Base-by-base conservation (phyloP, 2,329 filamentous ascomycete genomes). In the Calonectria ilicicola region DNA sequence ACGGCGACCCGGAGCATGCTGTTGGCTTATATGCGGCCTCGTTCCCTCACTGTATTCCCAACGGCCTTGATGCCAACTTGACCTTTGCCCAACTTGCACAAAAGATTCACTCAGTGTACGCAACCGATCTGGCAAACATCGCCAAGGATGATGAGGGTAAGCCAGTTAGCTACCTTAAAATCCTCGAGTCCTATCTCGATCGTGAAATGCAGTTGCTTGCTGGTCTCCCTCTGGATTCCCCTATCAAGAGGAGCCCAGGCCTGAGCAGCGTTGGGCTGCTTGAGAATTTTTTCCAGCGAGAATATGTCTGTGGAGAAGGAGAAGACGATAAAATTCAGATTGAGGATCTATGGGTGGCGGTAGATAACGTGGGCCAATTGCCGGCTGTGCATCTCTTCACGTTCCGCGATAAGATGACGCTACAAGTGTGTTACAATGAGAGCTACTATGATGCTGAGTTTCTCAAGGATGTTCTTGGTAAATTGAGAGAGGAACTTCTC, bases 151-250 rank as follows among this genome's bases (percentile, higher is more conserved):
- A 67, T 3, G n/a, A 67, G 19, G 65, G 65, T 29, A 58, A 19
- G 12, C 65, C 65, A 5, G 49, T 58, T 26, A 67, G 65, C 65
- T 58, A 58, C 19, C 65, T 67, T 21, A 56, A 67, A 19, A 56
- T 67, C 17, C 47, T 67, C 9, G 47, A 44, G 27, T 49, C 65
- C 7, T 65, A 65, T 32, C 44, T 65, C 29, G 21, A 51, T 23
- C 29, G 63, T 19, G 44, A 49, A n/a, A 32, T 51, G 26, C 51
- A 65, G 46, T 26, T 51, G 44, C 40, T 65, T 7, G 35, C 10
- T 3, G n/a, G 21, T 6, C 62, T 46, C 21, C 62, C 62, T 14
- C 62, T 15, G 2, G 63, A 65, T 8, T 40, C 35, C 15, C 63
- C 46, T 12, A 23, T 38, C 1, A 40, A 51, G 19, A 29, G 44